Evolutionary conservation across 768 basidiomycete species (phyloP), one percentile per base, ranked within the genome.

Genomic region (Rhodosporidiobolus sp.): DNA sequence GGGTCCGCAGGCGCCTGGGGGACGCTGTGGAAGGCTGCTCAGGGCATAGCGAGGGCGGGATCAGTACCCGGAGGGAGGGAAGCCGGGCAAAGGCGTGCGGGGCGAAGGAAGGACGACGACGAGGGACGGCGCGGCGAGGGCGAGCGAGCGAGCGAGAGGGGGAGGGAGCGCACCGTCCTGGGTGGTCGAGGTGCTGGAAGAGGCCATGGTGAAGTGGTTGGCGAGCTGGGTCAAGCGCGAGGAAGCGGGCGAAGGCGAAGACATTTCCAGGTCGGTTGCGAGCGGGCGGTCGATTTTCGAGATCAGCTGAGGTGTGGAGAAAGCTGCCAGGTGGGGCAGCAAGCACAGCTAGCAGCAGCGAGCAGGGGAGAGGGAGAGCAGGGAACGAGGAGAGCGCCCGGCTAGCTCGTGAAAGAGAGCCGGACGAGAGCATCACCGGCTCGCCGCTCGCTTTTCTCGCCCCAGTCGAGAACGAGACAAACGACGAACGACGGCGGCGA

Each of bases 21-120:
- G 76, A 43, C 8, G 72, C 69, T 19, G 71, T 69, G 30, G 58
- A 62, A 16, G 62, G 67, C 46, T 62, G 63, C 34, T 57, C 53
- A 28, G 59, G 62, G 46, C 62, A 73, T 4, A 66, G 69, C 70
- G 67, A 22, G 1, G 20, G 17, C 22, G 35, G 60, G 45, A n/a
- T 14, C 28, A 24, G n/a, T 2, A 28, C 3, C 28, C 16, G 28
- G 28, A 54, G 12, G 11, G 38, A 3, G 43, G 11, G 16, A 8
- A 50, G 1, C 19, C 34, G 30, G 4, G 38, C 6, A 24, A 8
- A 24, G n/a, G 14, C 6, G 52, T 11, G 12, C 24, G 19, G 10
- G 43, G 34, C 16, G 26, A 26, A 5, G 52, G 7, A 20, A 20
- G 32, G 9, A 22, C n/a, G n/a, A 34, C 32, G 20, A n/a, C n/a